These are phyloP conservation scores for Apiotrichum siamense DNA, from an alignment of 1,284 basidiomycete species.

Conservation along the genomic window DNA sequence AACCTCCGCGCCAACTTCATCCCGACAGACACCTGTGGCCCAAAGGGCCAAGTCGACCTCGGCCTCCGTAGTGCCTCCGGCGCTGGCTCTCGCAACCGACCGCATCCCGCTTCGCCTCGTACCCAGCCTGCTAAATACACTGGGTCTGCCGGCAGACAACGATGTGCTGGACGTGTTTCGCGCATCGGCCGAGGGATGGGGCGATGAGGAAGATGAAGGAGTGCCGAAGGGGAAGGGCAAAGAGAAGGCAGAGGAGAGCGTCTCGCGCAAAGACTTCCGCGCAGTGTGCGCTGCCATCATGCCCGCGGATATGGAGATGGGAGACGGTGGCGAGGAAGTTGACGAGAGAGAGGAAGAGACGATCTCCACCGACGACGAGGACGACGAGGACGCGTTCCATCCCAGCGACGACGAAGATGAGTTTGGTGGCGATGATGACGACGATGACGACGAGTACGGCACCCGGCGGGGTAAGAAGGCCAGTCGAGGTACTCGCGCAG, in stretches of 20 bases:
- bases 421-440: slow-evolving; percentile 4
- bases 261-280: slow-evolving; percentile 32
- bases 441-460: slow-evolving; percentile 12
- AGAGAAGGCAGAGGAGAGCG: slow-evolving; percentile 11
- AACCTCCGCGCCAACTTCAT: neutral
- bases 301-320: slow-evolving; percentile 18
- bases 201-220: slow-evolving; percentile 13
- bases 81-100: neutral
- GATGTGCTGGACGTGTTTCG: slow-evolving; percentile 44
- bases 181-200: slow-evolving; percentile 41
- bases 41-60: too few relatives aligned
- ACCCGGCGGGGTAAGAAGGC: neutral
- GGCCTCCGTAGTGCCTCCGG: too few relatives aligned
- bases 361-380: slow-evolving; percentile 18
- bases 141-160: slow-evolving; percentile 41
- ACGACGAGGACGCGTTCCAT: slow-evolving; percentile 24
- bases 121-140: slow-evolving; percentile 29
- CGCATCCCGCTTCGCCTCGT: slow-evolving; percentile 33
- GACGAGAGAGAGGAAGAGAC: slow-evolving; percentile 18
- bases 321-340: slow-evolving; percentile 13
- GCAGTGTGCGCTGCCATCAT: slow-evolving; percentile 45
- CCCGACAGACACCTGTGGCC: neutral
- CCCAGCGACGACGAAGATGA: slow-evolving; percentile 21
- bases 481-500: too few relatives aligned
- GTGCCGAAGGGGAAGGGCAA: neutral